A percentile compares a stretch with the other conserved stretches of the same genome.
Conservation (phyloP, 1,284 basidiomycete genomes). For the Trametes polyzona region DNA sequence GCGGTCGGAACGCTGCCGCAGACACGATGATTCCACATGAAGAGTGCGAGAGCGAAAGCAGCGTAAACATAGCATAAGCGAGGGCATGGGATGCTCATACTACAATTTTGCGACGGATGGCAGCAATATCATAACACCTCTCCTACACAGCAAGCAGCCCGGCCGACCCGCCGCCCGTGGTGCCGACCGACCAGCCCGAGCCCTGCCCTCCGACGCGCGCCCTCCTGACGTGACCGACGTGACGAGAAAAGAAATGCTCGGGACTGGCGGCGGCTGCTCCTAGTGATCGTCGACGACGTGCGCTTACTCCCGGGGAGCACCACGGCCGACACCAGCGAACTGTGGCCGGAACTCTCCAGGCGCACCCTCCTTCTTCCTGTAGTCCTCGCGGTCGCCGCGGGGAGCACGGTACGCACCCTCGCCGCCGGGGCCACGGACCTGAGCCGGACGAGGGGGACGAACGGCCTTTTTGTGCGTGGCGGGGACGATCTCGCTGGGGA, state of each 20-base stretch:
- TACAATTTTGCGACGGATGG: constrained; percentile 39
- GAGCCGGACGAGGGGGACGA: constrained; percentile 74
- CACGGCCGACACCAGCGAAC: constrained; percentile 87
- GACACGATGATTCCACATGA: neutral
- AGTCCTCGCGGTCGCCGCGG: constrained; percentile 88
- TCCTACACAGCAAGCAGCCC: constrained; percentile 26
- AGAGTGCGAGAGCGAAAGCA: constrained; percentile 19
- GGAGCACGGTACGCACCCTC: constrained; percentile 86
- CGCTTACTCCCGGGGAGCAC: constrained; percentile 68
- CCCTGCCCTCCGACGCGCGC: constrained; percentile 22
- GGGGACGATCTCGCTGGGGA: constrained; percentile 93
- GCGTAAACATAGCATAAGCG: constrained; percentile 42
- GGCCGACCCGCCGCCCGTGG: constrained; percentile 26
- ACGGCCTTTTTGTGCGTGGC: constrained; percentile 94
- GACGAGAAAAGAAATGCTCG: constrained; percentile 1
- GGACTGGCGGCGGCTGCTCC: constrained; percentile 10
- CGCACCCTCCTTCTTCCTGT: constrained; percentile 85
- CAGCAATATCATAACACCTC: constrained; percentile 32
- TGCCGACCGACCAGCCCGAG: constrained; percentile 19
- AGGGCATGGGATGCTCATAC: constrained; percentile 44
- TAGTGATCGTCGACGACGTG: constrained; percentile 9
- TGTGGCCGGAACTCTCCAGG: constrained; percentile 84
- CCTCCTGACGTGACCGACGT: constrained; percentile 5
- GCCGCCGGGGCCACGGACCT: constrained; percentile 61
- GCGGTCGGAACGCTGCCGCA: too few species aligned